phyloP scores from a whole-genome alignment of 208 protist genomes.

The Angomonas deanei region DNA sequence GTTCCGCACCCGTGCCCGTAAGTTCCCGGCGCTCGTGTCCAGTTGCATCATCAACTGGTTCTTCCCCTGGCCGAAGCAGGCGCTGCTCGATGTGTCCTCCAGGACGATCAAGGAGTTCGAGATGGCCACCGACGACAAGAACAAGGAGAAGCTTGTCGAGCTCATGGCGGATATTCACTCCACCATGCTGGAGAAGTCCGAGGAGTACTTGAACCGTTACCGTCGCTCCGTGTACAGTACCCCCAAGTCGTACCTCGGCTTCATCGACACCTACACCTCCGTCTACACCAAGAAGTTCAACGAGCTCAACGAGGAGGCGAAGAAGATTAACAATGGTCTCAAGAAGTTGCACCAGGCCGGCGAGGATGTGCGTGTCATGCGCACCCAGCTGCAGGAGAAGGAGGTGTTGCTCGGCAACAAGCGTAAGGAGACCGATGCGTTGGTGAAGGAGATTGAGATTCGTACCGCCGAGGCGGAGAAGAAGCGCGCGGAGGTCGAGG shows the following conservation, averaged over 20 bases:
- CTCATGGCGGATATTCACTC: constrained; percentile 91
- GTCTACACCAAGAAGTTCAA: constrained; percentile 92
- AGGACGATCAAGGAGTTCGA: constrained; percentile 88
- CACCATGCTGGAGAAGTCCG: constrained; percentile 85
- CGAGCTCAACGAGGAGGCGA: constrained; percentile 86
- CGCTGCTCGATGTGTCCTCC: constrained; percentile 90
- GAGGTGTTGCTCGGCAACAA: constrained; percentile 90
- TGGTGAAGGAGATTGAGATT: constrained; percentile 93
- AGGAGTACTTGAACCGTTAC: constrained; percentile 91
- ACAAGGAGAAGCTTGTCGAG: constrained; percentile 86
- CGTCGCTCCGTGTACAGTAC: constrained; percentile 92
- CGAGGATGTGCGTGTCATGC: constrained; percentile 92
- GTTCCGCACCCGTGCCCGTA: constrained; percentile 93
- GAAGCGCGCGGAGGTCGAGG: constrained; percentile 93
- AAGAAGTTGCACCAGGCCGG: constrained; percentile 93
- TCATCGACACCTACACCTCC: constrained; percentile 90
- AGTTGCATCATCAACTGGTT: constrained; percentile 98
- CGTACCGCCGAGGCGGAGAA: constrained; percentile 93
- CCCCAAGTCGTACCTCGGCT: constrained; percentile 92
- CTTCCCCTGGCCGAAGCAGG: constrained; percentile 96
- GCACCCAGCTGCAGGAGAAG: constrained; percentile 93
- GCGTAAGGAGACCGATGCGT: constrained; percentile 88
- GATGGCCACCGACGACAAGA: constrained; percentile 89
- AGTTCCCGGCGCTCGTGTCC: constrained; percentile 97
- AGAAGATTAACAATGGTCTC: constrained; percentile 93